Percentiles rank a stretch among this genome's conserved stretches.
Evolutionary conservation across 257 asterid species (phyloP).

Genomic region (Nemophila menziesii): DNA sequence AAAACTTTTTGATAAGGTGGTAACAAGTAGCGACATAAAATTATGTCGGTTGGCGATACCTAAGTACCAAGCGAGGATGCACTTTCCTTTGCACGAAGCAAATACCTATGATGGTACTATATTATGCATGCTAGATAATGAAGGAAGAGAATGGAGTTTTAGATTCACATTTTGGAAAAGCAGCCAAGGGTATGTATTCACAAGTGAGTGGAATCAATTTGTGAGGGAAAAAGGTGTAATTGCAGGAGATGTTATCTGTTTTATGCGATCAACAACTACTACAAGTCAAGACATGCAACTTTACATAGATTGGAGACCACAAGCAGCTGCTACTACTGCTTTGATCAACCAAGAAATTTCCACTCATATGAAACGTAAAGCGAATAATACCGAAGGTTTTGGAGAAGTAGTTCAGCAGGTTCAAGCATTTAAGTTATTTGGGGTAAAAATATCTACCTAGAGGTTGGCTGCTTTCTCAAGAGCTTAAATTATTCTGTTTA

Average conservation of each 20-base stretch:
- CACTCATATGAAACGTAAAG: not conserved
- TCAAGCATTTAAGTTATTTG: conserved; percentile 1
- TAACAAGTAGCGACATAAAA: conserved; percentile 2
- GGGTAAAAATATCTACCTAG: not conserved
- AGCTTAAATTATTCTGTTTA: too few species aligned
- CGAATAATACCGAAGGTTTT: not conserved
- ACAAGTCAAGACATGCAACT: not conserved
- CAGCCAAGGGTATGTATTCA: conserved; percentile 5
- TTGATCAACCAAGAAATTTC: too few species aligned
- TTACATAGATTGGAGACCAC: not conserved
- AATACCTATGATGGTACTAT: not conserved
- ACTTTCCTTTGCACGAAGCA: conserved; percentile 4
- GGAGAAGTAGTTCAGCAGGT: not conserved
- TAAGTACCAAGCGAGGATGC: conserved; percentile 4
- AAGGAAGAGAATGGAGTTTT: conserved; percentile 1
- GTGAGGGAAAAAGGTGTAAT: conserved; percentile 1
- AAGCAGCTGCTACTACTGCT: not conserved
- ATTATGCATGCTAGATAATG: conserved; percentile 2
- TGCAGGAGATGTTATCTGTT: conserved; percentile 1
- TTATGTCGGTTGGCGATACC: conserved; percentile 3
- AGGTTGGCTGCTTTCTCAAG: too few species aligned
- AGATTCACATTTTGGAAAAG: conserved; percentile 4
- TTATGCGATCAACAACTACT: not conserved
- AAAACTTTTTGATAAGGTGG: conserved; percentile 2
- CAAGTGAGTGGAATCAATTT: conserved; percentile 5